Evolutionary conservation across 2,329 filamentous ascomycete species (phyloP), one percentile per base, ranked within the genome.

Genomic region (Aureobasidium sp.): DNA sequence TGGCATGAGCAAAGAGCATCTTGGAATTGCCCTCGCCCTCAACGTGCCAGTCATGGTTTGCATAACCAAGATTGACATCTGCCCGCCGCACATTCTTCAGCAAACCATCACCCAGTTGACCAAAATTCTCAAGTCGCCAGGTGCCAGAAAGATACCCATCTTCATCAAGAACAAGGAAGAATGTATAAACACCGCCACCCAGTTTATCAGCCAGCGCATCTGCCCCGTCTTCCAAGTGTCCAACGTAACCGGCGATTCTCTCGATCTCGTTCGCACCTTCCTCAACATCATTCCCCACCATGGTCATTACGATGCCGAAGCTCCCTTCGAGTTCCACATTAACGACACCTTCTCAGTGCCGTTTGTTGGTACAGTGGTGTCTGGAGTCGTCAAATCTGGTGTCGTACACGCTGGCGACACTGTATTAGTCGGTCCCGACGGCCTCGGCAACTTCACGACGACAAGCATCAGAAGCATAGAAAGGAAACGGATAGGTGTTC

Each of bases 331-430:
- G 72, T 97, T 97, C 68, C 87, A 96, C 64, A 84, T 99, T 66
- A 99, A 97, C 71, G 94, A 99, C 72, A 97, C 91, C 0, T 99
- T 97, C 80, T 97, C 92, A 0, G 94, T 99, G 5, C 94, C 94
- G 2, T 96, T 96, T 73, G 91, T 96, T 0, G 94, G 94, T 14
- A 99, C 94, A 0, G 94, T 99, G 0, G 92, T 99, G 1, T 94
- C 90, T 39, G 94, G 94, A 0, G 92, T 99, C 37, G 87, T 97
- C 65, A 96, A 95, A 69, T 79, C 77, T 42, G 81, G 93, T 0
- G 86, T 95, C 1, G 84, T 96, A 17, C 94, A 97, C 71, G 84
- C 90, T 0, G 93, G 93, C n/a, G 94, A 99, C 70, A 85, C 82
- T 8, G 87, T 99, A 5, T 81, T 96, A 40, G 85, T 99, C 29